A percentile compares a stretch with the other conserved stretches of the same genome.
phyloP scores from a whole-genome alignment of 2,329 filamentous ascomycete genomes.

The Orbilia quercus region DNA sequence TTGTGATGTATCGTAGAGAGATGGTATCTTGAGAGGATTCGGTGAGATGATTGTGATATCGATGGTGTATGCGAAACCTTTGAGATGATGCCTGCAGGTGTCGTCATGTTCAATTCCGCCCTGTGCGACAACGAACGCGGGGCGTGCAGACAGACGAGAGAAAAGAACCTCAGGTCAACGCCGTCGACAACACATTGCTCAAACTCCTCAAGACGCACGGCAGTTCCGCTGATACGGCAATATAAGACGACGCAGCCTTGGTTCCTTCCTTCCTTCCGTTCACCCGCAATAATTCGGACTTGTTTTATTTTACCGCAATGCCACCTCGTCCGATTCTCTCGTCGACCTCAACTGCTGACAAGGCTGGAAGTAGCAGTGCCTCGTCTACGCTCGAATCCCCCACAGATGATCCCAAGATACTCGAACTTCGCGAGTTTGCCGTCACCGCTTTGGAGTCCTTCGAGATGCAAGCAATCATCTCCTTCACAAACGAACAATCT shows the following conservation, averaged over 20 bases:
- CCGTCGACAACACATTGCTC: conserved; percentile 39
- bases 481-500: conserved; percentile 45
- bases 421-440: conserved; percentile 51
- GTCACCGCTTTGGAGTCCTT: conserved; percentile 48
- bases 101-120: conserved; percentile 29
- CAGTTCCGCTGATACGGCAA: background rate
- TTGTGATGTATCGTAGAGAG: conserved; percentile 8
- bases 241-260: background rate
- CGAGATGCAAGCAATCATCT: conserved; percentile 49
- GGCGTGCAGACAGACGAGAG: background rate
- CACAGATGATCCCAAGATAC: conserved; percentile 47
- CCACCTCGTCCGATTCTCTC: conserved; percentile 33
- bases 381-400: conserved; percentile 40
- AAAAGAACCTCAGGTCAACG: conserved; percentile 21
- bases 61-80: background rate
- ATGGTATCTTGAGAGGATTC: background rate
- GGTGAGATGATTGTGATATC: conserved; percentile 17
- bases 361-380: conserved; percentile 29
- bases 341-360: conserved; percentile 24
- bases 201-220: conserved; percentile 13
- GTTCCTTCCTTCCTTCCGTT: background rate
- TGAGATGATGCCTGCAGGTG: conserved; percentile 1
- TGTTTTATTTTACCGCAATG: background rate
- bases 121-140: conserved; percentile 34
- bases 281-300: background rate